Conservation (phyloP, 2,329 filamentous ascomycete species). For the Bipolaris bicolor region DNA sequence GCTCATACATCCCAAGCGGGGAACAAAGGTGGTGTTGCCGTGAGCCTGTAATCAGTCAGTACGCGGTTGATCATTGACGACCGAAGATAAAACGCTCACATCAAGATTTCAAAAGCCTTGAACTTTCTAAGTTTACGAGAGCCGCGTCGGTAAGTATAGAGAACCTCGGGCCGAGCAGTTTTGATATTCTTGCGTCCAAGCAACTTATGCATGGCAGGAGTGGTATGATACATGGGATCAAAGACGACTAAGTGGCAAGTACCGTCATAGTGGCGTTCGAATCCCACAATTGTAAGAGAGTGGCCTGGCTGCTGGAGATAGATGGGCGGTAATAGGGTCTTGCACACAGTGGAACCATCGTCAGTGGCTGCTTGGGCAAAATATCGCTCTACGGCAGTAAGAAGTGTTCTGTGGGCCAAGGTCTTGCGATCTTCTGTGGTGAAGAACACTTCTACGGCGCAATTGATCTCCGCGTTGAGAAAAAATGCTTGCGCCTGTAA, state of each 20-base stretch:
- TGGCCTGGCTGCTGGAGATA: slow-evolving; percentile 93
- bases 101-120: slow-evolving; percentile 79
- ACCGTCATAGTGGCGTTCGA: slow-evolving; percentile 73
- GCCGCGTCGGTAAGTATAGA: slow-evolving; percentile 70
- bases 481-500: slow-evolving; percentile 80
- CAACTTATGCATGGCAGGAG: slow-evolving; percentile 66
- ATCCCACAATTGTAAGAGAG: slow-evolving; percentile 86
- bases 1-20: slow-evolving; percentile 52
- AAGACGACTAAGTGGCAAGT: slow-evolving; percentile 78
- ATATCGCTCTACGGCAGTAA: slow-evolving; percentile 73
- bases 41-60: slow-evolving; percentile 38
- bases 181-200: slow-evolving; percentile 54
- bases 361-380: slow-evolving; percentile 65
- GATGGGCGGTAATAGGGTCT: slow-evolving; percentile 78
- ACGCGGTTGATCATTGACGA: neutral
- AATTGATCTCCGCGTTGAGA: slow-evolving; percentile 66
- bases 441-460: slow-evolving; percentile 60
- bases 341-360: slow-evolving; percentile 65
- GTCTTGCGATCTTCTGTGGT: slow-evolving; percentile 55
- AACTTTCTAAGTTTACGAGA: slow-evolving; percentile 71
- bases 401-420: slow-evolving; percentile 61
- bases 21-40: slow-evolving; percentile 46
- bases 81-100: slow-evolving; percentile 56
- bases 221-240: slow-evolving; percentile 81
- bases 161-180: slow-evolving; percentile 64